Evolutionary conservation across 2,329 filamentous ascomycete genomes (phyloP), one percentile per base, ranked within the genome.

Genomic region (Scortechinia acanthostroma): DNA sequence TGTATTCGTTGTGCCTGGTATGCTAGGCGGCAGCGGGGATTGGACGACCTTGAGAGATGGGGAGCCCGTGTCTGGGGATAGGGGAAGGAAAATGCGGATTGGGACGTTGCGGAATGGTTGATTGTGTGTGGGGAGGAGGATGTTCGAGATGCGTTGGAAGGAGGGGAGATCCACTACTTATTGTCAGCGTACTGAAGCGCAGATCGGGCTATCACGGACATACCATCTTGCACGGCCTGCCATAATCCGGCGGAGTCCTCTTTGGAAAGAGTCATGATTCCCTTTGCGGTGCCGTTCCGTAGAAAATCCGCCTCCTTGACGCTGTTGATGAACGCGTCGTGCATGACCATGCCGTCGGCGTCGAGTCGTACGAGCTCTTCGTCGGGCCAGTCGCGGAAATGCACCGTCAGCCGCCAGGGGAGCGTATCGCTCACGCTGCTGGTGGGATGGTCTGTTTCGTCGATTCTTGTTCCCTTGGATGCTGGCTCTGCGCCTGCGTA

Each of bases 241-340:
- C 83, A 88, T 14, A 88, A 65, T 17, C 76, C 70, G 13, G 76
- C 80, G 2, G 80, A 83, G 53, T 87, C 79, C 42, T 83, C 76
- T 56, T 83, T 83, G 33, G 79, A 83, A 47, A 88, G 63, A 25
- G 73, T 77, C 83, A 88, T 88, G 49, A 86, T 82, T 2, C 77
- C 78, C 53, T 85, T 85, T 2, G 81, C 83, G 1, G 76, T 85
- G 3, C 83, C 83, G 48, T 85, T 85, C 17, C 84, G 70, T 23
- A 87, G 64, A 51, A 83, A 86, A 56, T 87, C 83, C 45, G 67
- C 65, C 57, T 86, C 83, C 58, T 87, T 87, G 49, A 86, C 81
- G 44, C 73, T 79, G 51, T 86, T 85, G 45, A 83, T 80, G 55
- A 78, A 87, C 0, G 79, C 70, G 57, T 86, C 83, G 48, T 80